These are phyloP conservation scores for Aschersonia sp. DNA, from an alignment of 2,329 filamentous ascomycete species.

Conservation along the genomic window DNA sequence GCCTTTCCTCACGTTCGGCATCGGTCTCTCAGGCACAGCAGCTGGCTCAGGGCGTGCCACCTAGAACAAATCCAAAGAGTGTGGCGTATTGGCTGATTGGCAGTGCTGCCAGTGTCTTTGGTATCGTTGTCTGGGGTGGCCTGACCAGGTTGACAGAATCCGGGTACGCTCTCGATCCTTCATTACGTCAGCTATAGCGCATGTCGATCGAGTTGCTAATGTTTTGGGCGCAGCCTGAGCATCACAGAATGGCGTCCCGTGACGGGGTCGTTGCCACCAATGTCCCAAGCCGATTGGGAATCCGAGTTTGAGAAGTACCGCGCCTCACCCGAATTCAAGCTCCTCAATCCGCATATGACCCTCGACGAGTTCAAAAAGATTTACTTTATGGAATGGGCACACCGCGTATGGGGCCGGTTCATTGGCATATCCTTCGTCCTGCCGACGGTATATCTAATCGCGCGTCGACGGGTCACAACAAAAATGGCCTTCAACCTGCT, in stretches of 20 bases:
- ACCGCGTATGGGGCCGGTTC: slow-evolving; percentile 84
- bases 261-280: slow-evolving; percentile 77
- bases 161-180: slow-evolving; percentile 43
- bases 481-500: slow-evolving; percentile 64
- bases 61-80: slow-evolving; percentile 53
- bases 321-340: slow-evolving; percentile 79
- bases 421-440: slow-evolving; percentile 83
- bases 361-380: slow-evolving; percentile 94
- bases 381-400: slow-evolving; percentile 98
- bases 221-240: slow-evolving; percentile 48
- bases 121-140: slow-evolving; percentile 90
- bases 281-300: slow-evolving; percentile 71
- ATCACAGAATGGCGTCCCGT: slow-evolving; percentile 99
- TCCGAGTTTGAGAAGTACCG: slow-evolving; percentile 88
- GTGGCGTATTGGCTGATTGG: slow-evolving; percentile 89
- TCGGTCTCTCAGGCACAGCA: slow-evolving; percentile 6
- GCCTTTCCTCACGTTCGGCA: slow-evolving; percentile 11
- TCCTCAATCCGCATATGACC: slow-evolving; percentile 86
- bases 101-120: slow-evolving; percentile 87
- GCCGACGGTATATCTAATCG: slow-evolving; percentile 79
- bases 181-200: no score
- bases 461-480: slow-evolving; percentile 59
- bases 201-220: no score
- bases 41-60: slow-evolving; percentile 26
- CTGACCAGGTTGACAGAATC: slow-evolving; percentile 91